These are phyloP conservation scores for Candida vaughaniae DNA, from an alignment of 805 yeast genomes.

Conservation along the genomic window DNA sequence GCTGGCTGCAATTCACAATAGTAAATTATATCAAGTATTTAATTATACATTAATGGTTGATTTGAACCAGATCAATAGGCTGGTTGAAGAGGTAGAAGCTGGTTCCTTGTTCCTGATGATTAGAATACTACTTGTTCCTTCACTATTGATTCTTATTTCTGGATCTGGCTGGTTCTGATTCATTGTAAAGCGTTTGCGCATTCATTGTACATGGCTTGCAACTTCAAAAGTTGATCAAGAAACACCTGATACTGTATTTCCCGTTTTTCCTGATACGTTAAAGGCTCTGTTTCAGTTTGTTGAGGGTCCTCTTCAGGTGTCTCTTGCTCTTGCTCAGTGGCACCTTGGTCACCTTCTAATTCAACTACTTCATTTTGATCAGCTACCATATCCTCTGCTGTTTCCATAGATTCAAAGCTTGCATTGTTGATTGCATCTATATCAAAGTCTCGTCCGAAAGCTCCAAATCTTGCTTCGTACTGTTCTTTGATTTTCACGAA, in stretches of 20 bases:
- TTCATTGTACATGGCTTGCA: slow-evolving; percentile 5
- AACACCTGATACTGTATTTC: slow-evolving; percentile 13
- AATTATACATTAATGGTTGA: too few relatives aligned
- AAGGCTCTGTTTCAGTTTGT: background rate
- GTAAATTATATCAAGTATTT: too few relatives aligned
- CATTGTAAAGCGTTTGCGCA: background rate
- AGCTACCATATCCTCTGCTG: background rate
- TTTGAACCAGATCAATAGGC: background rate
- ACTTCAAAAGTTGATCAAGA: slow-evolving; percentile 9
- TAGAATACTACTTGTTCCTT: background rate
- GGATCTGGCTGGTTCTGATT: background rate
- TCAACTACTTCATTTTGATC: background rate
- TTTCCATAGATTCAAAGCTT: background rate
- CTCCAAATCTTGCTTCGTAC: slow-evolving; percentile 1
- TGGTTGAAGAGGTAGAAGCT: background rate
- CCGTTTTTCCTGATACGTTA: slow-evolving; percentile 3
- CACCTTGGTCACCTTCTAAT: background rate
- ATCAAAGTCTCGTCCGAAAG: slow-evolving; percentile 2
- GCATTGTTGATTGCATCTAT: slow-evolving; percentile 4
- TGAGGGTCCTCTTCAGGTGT: background rate
- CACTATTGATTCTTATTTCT: too few relatives aligned
- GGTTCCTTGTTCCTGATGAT: background rate
- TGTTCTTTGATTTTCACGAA: background rate
- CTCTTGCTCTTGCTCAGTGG: background rate
- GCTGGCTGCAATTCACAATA: too few relatives aligned